Evolutionary conservation across 768 basidiomycete genomes (phyloP), one percentile per base, ranked within the genome.

Genomic region (Botryobasidium botryosum): DNA sequence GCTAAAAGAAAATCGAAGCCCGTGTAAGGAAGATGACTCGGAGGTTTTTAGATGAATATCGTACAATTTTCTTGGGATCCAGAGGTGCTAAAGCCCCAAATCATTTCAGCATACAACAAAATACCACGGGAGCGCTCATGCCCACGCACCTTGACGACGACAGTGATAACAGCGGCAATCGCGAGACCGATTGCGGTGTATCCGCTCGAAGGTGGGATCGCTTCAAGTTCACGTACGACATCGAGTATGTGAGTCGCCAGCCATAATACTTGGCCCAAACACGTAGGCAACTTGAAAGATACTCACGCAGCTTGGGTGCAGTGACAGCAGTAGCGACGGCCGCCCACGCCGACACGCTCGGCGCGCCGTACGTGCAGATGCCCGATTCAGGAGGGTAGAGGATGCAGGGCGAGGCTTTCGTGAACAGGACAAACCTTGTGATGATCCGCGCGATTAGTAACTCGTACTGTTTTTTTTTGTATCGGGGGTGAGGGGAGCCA

Each of bases 391-490:
- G 49, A 20, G 47, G 63, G 56, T 50, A 56, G 38, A 52, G 51
- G 56, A 79, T 79, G 53, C 74, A 79, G 27, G 75, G 73, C 13
- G 69, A 64, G 12, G 74, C 72, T 47, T 68, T 73, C 40, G 69
- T 70, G 65, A 78, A 77, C 36, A 78, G 63, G 48, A 77, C 62
- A 53, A 72, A 75, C 44, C 44, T 45, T 33, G 18, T 33, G 12
- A 18, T 12, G 32, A 45, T 35, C 8, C 4, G 7, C 29, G 1
- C 13, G 17, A 36, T 45, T 20, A 45, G 35, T 18, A 18, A 33
- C 12, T 33, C 31, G 17, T 35, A n/a, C 10, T 7, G 7, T 31
- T 8, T 7, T 2, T 18, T 18, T 17, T 1, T 40, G 13, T n/a
- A 20, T 3, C 6, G 39, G 5, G 17, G 8, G 5, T 6, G 27